These are phyloP conservation scores for Aspergillus homomorphus DNA, from an alignment of 495 filamentous ascomycete genomes.

Conservation along the genomic window DNA sequence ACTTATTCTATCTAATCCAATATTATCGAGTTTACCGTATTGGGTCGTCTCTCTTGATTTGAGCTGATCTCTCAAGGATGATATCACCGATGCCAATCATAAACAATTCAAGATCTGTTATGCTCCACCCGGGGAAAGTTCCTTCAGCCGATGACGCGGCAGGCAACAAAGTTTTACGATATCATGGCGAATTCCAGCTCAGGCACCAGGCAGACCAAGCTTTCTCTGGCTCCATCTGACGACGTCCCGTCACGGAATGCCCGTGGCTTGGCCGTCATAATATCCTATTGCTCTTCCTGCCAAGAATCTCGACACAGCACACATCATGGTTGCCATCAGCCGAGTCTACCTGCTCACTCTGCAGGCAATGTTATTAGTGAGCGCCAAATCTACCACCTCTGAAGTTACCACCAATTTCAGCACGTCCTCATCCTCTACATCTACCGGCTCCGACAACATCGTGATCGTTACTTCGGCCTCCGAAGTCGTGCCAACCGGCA, in stretches of 20 bases:
- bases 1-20: no score
- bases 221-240: background rate
- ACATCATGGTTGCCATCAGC: background rate
- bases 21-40: no score
- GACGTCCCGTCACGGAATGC: background rate
- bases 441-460: background rate
- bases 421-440: background rate
- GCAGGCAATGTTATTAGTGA: background rate
- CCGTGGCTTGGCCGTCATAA: background rate
- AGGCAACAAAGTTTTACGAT: background rate
- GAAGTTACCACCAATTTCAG: background rate
- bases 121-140: background rate
- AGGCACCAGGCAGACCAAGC: constrained; percentile 1
- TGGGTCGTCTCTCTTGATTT: no score
- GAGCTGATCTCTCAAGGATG: no score
- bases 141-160: background rate
- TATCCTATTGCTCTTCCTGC: background rate
- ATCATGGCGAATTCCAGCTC: background rate
- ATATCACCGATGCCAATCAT: no score
- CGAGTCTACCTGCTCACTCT: background rate
- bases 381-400: background rate
- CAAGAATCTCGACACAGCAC: background rate
- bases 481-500: background rate
- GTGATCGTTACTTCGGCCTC: background rate
- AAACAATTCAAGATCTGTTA: no score